A percentile compares a stretch with the other conserved stretches of the same genome.
Evolutionary conservation across 2,329 filamentous ascomycete genomes (phyloP).

Genomic region (Scytalidium lignicola): DNA sequence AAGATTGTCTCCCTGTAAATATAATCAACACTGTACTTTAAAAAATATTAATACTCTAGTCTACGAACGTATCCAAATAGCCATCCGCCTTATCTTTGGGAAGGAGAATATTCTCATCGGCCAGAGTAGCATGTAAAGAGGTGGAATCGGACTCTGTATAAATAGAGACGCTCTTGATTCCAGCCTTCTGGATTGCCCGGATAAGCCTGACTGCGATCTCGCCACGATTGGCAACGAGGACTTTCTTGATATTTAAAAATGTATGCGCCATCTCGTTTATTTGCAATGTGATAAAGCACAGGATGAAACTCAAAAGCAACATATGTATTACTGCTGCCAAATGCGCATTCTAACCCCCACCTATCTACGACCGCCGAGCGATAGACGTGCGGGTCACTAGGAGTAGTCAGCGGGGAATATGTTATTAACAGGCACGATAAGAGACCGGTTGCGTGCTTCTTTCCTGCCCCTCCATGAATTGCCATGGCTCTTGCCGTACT

Average conservation of each 20-base stretch:
- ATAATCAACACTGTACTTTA: background rate
- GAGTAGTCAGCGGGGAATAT: background rate
- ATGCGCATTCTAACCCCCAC: background rate
- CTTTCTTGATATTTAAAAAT: slow-evolving; percentile 6
- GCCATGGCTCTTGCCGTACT: no score
- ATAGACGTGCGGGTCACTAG: background rate
- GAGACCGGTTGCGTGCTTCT: background rate
- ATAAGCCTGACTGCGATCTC: slow-evolving; percentile 58
- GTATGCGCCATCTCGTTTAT: slow-evolving; percentile 1
- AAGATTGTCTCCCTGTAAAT: slow-evolving; percentile 3
- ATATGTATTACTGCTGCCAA: background rate
- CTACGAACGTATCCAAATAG: slow-evolving; percentile 9
- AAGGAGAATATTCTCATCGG: slow-evolving; percentile 11
- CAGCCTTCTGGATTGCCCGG: slow-evolving; percentile 48
- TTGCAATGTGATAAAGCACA: background rate
- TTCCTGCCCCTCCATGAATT: no score
- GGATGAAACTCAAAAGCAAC: background rate
- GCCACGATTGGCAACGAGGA: slow-evolving; percentile 37
- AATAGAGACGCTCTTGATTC: slow-evolving; percentile 48
- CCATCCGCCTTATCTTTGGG: slow-evolving; percentile 7
- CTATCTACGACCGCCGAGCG: background rate
- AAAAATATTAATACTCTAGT: background rate
- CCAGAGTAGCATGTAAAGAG: slow-evolving; percentile 7
- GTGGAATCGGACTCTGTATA: slow-evolving; percentile 45
- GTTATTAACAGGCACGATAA: background rate